These are phyloP conservation scores for Globisporangium solare DNA, from an alignment of 352 stramenopile species.

Conservation along the genomic window DNA sequence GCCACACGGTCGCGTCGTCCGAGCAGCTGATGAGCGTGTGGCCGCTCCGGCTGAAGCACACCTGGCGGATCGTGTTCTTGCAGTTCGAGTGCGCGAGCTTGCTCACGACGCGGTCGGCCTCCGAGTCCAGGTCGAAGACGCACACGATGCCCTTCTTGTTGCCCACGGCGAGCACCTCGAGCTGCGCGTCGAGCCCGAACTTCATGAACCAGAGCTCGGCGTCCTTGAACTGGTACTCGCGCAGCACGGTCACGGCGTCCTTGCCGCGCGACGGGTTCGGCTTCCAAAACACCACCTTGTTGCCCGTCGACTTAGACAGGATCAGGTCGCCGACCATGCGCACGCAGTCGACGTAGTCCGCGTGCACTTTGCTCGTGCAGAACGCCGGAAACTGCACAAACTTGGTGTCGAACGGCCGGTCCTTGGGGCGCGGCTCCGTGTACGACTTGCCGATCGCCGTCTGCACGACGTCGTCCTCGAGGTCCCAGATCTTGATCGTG, in stretches of 20 bases:
- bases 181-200: slow-evolving; percentile 69
- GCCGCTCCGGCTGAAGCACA: slow-evolving; percentile 72
- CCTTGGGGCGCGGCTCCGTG: slow-evolving; percentile 49
- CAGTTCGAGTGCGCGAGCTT: slow-evolving; percentile 71
- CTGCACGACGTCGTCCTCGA: slow-evolving; percentile 68
- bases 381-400: slow-evolving; percentile 91
- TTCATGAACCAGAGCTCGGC: slow-evolving; percentile 87
- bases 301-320: slow-evolving; percentile 79
- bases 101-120: slow-evolving; percentile 58
- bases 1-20: slow-evolving; percentile 71
- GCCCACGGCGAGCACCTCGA: slow-evolving; percentile 73
- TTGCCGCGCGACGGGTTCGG: slow-evolving; percentile 81
- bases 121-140: slow-evolving; percentile 74
- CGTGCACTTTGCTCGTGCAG: slow-evolving; percentile 89
- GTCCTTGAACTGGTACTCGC: slow-evolving; percentile 81
- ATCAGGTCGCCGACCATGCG: slow-evolving; percentile 75
- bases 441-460: slow-evolving; percentile 77
- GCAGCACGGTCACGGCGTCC: slow-evolving; percentile 73
- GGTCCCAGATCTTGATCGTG: slow-evolving; percentile 92
- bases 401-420: slow-evolving; percentile 75
- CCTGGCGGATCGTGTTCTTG: slow-evolving; percentile 76
- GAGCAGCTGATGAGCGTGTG: slow-evolving; percentile 70
- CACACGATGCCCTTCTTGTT: slow-evolving; percentile 81
- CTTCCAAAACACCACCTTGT: slow-evolving; percentile 91
- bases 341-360: slow-evolving; percentile 89